Evolutionary conservation across 2,329 filamentous ascomycete species (phyloP).

Genomic region (Penicillium sp.): DNA sequence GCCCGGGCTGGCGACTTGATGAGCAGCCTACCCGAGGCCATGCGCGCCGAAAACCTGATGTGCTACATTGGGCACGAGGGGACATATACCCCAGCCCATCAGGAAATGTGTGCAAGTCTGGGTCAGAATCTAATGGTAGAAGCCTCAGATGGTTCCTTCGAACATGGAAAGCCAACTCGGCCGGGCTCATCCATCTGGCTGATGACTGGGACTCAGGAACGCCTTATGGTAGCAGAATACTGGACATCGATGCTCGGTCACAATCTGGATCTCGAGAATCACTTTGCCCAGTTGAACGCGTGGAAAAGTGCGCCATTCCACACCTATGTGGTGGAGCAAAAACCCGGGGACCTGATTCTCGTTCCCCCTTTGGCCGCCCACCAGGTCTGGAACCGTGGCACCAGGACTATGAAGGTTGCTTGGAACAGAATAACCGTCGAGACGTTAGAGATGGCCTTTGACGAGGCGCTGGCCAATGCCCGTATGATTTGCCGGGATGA

Average conservation of each 20-base stretch:
- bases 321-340: slow-evolving; percentile 91
- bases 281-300: slow-evolving; percentile 93
- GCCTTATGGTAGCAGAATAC: slow-evolving; percentile 88
- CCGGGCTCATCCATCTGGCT: slow-evolving; percentile 96
- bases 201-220: slow-evolving; percentile 96
- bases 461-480: slow-evolving; percentile 86
- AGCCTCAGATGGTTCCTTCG: slow-evolving; percentile 68
- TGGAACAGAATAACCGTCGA: slow-evolving; percentile 97
- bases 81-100: slow-evolving; percentile 92
- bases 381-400: slow-evolving; percentile 98
- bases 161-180: slow-evolving; percentile 72
- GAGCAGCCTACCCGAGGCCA: slow-evolving; percentile 83
- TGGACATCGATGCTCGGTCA: slow-evolving; percentile 92
- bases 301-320: slow-evolving; percentile 95
- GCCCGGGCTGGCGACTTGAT: slow-evolving; percentile 88
- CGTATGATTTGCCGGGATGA: slow-evolving; percentile 94
- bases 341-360: slow-evolving; percentile 87
- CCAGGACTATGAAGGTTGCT: slow-evolving; percentile 93
- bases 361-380: slow-evolving; percentile 92
- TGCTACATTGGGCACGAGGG: slow-evolving; percentile 98
- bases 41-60: slow-evolving; percentile 97
- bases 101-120: slow-evolving; percentile 95
- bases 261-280: slow-evolving; percentile 94
- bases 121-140: slow-evolving; percentile 99
- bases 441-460: slow-evolving; percentile 82